A percentile compares a stretch with the other conserved stretches of the same genome.
These are phyloP conservation scores for Eucalyptus brandiana DNA, from an alignment of 345 rosid genomes.

Conservation along the genomic window DNA sequence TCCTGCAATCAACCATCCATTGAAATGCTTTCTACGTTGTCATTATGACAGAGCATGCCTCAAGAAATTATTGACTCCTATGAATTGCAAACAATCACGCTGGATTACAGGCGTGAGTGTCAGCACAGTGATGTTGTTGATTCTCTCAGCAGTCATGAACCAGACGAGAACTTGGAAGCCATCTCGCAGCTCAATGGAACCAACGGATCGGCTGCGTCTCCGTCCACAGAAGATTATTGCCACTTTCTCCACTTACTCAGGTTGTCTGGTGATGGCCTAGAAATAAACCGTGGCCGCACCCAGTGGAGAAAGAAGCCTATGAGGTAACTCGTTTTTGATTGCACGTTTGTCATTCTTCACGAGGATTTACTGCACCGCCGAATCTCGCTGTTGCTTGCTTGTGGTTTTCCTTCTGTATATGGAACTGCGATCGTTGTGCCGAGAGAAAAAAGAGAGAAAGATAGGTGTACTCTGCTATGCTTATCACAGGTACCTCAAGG, in stretches of 20 bases:
- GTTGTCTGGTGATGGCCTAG: conserved; percentile 57
- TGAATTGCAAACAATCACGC: conserved; percentile 74
- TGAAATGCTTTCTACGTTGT: neutral
- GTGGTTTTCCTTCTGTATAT: neutral
- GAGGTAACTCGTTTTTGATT: conserved; percentile 1
- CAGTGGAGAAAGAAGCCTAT: conserved; percentile 69
- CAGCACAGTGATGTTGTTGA: conserved; percentile 72
- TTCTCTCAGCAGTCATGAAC: conserved; percentile 60
- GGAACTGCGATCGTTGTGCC: neutral
- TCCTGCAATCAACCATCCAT: neutral
- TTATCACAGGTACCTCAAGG: neutral
- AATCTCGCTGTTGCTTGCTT: neutral
- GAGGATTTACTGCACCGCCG: neutral
- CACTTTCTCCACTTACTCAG: conserved; percentile 68
- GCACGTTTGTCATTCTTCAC: neutral
- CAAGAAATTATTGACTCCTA: conserved; percentile 75
- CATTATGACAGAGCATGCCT: conserved; percentile 68
- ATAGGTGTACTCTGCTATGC: neutral
- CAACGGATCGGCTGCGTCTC: conserved; percentile 43
- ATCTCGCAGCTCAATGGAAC: conserved; percentile 17
- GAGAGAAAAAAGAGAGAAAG: neutral
- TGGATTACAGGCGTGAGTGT: conserved; percentile 89
- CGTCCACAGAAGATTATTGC: conserved; percentile 3
- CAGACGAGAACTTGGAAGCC: conserved; percentile 1
- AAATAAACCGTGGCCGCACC: conserved; percentile 79